Evolutionary conservation across 768 basidiomycete species (phyloP).

Genomic region (Lactifluus hygrophoroides): DNA sequence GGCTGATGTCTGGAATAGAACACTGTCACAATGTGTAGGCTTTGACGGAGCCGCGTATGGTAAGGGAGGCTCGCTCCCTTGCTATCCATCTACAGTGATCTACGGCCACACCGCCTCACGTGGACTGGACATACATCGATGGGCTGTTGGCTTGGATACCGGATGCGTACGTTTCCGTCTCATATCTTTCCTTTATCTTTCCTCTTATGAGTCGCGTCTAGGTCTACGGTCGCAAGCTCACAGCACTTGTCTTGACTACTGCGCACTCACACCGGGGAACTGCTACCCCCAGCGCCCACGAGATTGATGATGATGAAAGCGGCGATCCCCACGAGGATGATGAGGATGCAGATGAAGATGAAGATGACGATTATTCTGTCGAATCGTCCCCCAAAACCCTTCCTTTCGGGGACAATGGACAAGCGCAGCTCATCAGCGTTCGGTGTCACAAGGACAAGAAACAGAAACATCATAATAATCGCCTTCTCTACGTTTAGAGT

Average conservation of each 20-base stretch:
- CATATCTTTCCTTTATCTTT: not conserved
- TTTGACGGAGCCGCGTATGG: conserved; percentile 27
- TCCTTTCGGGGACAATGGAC: conserved; percentile 53
- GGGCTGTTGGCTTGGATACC: conserved; percentile 79
- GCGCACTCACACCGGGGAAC: not conserved
- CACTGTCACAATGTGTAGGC: conserved; percentile 52
- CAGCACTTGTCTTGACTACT: conserved; percentile 54
- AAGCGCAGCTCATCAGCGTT: conserved; percentile 39
- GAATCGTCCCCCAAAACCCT: conserved; percentile 26
- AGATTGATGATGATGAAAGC: too few species aligned
- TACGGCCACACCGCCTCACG: conserved; percentile 82
- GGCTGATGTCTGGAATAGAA: conserved; percentile 64
- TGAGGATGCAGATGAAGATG: conserved; percentile 22
- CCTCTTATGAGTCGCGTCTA: conserved; percentile 21
- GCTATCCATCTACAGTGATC: conserved; percentile 67
- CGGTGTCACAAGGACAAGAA: conserved; percentile 30
- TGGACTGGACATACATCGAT: conserved; percentile 74
- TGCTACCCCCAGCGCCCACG: not conserved
- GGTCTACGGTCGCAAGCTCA: conserved; percentile 53
- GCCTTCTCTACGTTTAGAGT: not conserved
- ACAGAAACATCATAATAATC: not conserved
- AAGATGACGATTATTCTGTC: conserved; percentile 20
- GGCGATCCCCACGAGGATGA: not conserved
- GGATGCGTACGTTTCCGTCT: conserved; percentile 63
- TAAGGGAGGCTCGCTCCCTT: conserved; percentile 36